Conservation (phyloP, 371 early-diverging fungal genomes). For the Mucor sp. region DNA sequence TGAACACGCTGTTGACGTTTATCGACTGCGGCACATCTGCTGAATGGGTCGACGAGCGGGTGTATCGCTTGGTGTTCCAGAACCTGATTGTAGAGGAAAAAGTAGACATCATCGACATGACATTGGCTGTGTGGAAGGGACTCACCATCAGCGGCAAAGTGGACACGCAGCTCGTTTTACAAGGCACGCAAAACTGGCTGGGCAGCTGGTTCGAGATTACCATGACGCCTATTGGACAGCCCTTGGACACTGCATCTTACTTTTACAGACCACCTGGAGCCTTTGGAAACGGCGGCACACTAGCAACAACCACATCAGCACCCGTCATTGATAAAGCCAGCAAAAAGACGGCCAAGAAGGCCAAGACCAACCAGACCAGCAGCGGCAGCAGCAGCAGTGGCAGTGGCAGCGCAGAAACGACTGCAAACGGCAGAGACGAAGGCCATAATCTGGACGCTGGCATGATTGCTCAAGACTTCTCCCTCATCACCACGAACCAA, state of each 20-base stretch:
- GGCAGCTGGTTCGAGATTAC: constrained; percentile 59
- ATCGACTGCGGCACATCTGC: constrained; percentile 65
- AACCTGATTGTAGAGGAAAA: constrained; percentile 90
- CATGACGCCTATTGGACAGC: constrained; percentile 81
- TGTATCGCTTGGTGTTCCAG: constrained; percentile 83
- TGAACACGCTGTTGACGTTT: constrained; percentile 81
- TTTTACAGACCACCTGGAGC: constrained; percentile 67
- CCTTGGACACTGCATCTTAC: constrained; percentile 61
- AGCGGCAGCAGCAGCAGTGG: constrained; percentile 18
- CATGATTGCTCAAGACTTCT: constrained; percentile 91
- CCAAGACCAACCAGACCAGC: constrained; percentile 21
- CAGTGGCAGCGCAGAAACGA: not conserved
- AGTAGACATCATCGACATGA: constrained; percentile 66
- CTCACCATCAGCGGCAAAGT: constrained; percentile 48
- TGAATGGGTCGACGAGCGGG: constrained; percentile 79
- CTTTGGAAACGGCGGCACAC: constrained; percentile 42
- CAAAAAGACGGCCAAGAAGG: constrained; percentile 20
- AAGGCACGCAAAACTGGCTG: constrained; percentile 49
- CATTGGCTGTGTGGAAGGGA: constrained; percentile 73
- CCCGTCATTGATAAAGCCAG: constrained; percentile 8
- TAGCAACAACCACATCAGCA: constrained; percentile 13
- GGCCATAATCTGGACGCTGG: constrained; percentile 83
- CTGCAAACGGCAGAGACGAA: constrained; percentile 11
- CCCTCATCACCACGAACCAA: constrained; percentile 73
- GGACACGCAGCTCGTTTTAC: constrained; percentile 31